These are phyloP conservation scores for Pyrenochaeta sp. DNA, from an alignment of 2,329 filamentous ascomycete genomes.

Conservation along the genomic window DNA sequence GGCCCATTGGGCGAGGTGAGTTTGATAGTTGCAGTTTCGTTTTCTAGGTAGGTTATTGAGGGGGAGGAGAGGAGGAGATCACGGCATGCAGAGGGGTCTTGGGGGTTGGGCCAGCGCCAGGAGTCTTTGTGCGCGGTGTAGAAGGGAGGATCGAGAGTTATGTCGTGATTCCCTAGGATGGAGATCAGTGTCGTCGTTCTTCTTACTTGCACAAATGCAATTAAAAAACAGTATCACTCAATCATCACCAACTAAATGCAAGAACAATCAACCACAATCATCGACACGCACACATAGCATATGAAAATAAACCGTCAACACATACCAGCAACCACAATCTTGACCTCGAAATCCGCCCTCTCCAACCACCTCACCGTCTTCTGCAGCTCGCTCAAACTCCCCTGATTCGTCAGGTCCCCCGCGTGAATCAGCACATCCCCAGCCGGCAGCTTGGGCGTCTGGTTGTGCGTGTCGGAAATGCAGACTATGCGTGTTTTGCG, in stretches of 20 bases:
- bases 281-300: no score
- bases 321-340: conserved; percentile 73
- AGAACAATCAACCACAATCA: no score
- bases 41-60: conserved; percentile 70
- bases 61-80: conserved; percentile 58
- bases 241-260: neutral
- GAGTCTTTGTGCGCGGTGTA: conserved; percentile 61
- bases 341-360: conserved; percentile 70
- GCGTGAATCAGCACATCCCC: conserved; percentile 80
- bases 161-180: conserved; percentile 80
- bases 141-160: conserved; percentile 72
- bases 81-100: conserved; percentile 63
- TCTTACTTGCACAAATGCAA: no score
- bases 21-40: conserved; percentile 62
- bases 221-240: no score
- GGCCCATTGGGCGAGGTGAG: conserved; percentile 64
- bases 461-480: conserved; percentile 79
- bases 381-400: conserved; percentile 64
- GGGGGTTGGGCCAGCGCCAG: conserved; percentile 65
- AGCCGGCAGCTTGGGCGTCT: conserved; percentile 67
- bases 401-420: conserved; percentile 78
- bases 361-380: conserved; percentile 73
- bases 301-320: conserved; percentile 1
- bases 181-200: no score
- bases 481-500: conserved; percentile 71